phyloP scores from a whole-genome alignment of 257 asterid genomes.

The Agastache rugosa region DNA sequence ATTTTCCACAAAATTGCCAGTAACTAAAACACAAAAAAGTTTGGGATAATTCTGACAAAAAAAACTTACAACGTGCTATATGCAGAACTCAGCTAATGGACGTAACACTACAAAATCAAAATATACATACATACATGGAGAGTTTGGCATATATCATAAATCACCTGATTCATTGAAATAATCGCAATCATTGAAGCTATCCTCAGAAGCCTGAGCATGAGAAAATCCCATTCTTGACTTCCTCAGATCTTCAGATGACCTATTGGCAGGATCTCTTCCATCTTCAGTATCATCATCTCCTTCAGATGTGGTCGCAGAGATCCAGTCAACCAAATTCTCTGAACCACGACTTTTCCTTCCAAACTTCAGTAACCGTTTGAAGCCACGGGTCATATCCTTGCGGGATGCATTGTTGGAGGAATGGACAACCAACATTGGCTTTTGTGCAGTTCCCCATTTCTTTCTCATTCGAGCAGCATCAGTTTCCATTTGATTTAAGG shows the following conservation, averaged over 20 bases:
- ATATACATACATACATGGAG: conserved; percentile 1
- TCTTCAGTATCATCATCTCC: conserved; percentile 96
- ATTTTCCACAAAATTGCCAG: background rate
- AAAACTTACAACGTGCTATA: background rate
- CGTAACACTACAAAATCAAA: conserved; percentile 18
- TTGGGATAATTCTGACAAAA: background rate
- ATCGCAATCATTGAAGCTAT: conserved; percentile 70
- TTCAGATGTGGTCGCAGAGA: conserved; percentile 95
- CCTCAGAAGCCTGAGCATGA: conserved; percentile 76
- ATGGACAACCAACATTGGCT: conserved; percentile 44
- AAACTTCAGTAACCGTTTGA: conserved; percentile 76
- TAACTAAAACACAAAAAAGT: conserved; percentile 2
- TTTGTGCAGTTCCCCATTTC: conserved; percentile 42
- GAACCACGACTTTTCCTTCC: conserved; percentile 83
- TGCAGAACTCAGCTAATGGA: conserved; percentile 3
- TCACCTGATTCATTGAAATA: conserved; percentile 75
- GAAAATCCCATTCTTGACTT: conserved; percentile 88
- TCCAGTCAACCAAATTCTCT: conserved; percentile 81
- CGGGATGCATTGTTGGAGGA: conserved; percentile 62
- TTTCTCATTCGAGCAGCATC: conserved; percentile 80
- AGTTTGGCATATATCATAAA: conserved; percentile 18
- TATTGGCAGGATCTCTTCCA: conserved; percentile 75
- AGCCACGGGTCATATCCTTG: conserved; percentile 81
- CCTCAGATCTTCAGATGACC: conserved; percentile 79
- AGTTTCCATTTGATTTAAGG: conserved; percentile 62